These are phyloP conservation scores for Eucalyptus marginata DNA, from an alignment of 345 rosid genomes.

Conservation along the genomic window DNA sequence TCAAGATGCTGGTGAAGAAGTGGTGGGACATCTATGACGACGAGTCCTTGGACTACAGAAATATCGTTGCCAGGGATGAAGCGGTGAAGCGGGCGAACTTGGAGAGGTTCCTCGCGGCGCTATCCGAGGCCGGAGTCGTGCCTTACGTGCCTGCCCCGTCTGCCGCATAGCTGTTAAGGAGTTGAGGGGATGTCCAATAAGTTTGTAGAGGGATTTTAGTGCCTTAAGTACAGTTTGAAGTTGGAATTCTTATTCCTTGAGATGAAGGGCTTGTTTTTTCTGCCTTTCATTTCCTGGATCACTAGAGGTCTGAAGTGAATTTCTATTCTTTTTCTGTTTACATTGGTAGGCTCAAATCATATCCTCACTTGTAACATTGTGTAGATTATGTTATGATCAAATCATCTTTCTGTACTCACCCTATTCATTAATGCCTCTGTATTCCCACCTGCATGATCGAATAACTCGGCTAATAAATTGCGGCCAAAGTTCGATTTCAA, in stretches of 20 bases:
- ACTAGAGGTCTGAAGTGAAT: not conserved
- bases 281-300: not conserved
- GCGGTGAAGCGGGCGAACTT: not conserved
- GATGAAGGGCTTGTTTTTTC: not conserved
- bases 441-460: not conserved
- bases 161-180: not conserved
- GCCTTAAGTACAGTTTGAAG: not conserved
- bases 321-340: not conserved
- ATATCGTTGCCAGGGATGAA: not conserved
- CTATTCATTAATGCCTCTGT: not conserved
- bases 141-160: not conserved
- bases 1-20: slow-evolving; percentile 23
- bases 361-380: not conserved
- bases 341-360: not conserved
- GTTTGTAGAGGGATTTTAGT: not conserved
- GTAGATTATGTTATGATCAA: not conserved
- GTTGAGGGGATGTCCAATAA: too few species aligned
- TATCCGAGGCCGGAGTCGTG: not conserved
- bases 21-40: slow-evolving; percentile 44
- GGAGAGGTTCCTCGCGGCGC: slow-evolving; percentile 11
- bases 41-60: slow-evolving; percentile 27
- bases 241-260: not conserved
- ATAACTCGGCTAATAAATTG: not conserved
- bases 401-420: not conserved
- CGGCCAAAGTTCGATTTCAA: not conserved